Percentiles rank a stretch among this genome's conserved stretches.
Evolutionary conservation across 345 rosid species (phyloP).

Genomic region (Raphanus sativus): DNA sequence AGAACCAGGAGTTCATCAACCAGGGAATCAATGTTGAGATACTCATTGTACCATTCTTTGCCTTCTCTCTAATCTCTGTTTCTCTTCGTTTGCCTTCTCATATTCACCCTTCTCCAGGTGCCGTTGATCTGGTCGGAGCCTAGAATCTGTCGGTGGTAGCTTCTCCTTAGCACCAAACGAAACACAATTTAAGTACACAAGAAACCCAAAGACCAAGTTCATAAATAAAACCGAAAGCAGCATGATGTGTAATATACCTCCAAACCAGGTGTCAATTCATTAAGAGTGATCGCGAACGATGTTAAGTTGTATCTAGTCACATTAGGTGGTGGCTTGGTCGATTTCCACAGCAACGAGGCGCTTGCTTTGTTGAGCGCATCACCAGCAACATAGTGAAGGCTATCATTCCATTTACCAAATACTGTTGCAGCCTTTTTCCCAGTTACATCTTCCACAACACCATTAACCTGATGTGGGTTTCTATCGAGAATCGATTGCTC

Average conservation of each 20-base stretch:
- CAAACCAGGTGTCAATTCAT: conserved; percentile 83
- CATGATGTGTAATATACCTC: conserved; percentile 53
- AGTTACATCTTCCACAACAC: conserved; percentile 71
- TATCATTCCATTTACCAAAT: conserved; percentile 95
- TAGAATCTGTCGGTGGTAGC: conserved; percentile 95
- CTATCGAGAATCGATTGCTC: conserved; percentile 88
- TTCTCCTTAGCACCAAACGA: conserved; percentile 57
- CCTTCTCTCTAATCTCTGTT: conserved; percentile 86
- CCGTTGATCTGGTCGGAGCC: conserved; percentile 95
- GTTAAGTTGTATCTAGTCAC: conserved; percentile 94
- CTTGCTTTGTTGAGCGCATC: conserved; percentile 44
- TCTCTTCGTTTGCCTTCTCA: conserved; percentile 89
- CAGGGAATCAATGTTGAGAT: not conserved
- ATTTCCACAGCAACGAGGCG: conserved; percentile 75
- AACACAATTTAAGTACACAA: not conserved
- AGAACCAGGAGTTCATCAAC: not conserved
- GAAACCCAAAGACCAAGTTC: not conserved
- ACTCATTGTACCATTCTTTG: conserved; percentile 77
- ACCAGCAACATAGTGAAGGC: conserved; percentile 15
- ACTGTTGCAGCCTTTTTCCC: conserved; percentile 67
- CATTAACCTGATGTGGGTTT: conserved; percentile 93
- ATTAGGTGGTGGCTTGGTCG: conserved; percentile 69
- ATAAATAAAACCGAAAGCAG: not conserved
- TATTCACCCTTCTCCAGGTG: conserved; percentile 98
- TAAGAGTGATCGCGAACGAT: conserved; percentile 84